Conservation (phyloP, 805 yeast species). For the Candida taoyuanica region DNA sequence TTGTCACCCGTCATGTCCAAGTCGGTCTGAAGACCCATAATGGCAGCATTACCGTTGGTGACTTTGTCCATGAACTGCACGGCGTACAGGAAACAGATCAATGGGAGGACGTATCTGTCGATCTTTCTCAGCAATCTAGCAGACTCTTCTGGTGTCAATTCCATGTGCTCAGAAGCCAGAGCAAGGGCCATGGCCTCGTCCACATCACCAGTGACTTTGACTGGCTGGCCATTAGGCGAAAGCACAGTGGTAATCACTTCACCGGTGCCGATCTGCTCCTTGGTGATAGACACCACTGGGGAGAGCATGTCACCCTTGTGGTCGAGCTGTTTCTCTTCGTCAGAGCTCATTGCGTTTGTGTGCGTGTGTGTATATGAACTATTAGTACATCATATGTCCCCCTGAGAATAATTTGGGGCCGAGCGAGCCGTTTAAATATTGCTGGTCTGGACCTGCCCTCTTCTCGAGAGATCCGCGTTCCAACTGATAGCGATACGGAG, state of each 20-base stretch:
- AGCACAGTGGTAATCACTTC: slow-evolving; percentile 9
- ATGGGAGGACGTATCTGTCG: not conserved
- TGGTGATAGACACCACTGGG: slow-evolving; percentile 8
- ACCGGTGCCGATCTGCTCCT: slow-evolving; percentile 8
- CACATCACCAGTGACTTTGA: slow-evolving; percentile 9
- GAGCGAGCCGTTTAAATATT: not conserved
- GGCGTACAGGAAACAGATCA: not conserved
- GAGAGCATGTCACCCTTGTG: slow-evolving; percentile 2
- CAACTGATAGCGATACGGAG: not conserved
- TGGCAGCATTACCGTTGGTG: not conserved
- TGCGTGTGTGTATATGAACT: too few species aligned
- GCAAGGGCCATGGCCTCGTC: slow-evolving; percentile 13
- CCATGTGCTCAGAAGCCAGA: not conserved
- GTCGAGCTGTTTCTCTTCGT: slow-evolving; percentile 7
- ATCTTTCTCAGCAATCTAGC: not conserved
- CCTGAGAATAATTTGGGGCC: not conserved
- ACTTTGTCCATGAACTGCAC: not conserved
- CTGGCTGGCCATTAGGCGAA: slow-evolving; percentile 5
- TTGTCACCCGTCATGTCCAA: not conserved
- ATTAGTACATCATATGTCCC: not conserved
- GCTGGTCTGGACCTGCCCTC: not conserved
- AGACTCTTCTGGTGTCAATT: slow-evolving; percentile 7
- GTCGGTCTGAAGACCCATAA: not conserved
- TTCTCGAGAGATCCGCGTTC: not conserved
- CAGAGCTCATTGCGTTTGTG: slow-evolving; percentile 5